These are phyloP conservation scores for Ceratobasidium sp. DNA, from an alignment of 1,284 basidiomycete genomes.

Conservation along the genomic window DNA sequence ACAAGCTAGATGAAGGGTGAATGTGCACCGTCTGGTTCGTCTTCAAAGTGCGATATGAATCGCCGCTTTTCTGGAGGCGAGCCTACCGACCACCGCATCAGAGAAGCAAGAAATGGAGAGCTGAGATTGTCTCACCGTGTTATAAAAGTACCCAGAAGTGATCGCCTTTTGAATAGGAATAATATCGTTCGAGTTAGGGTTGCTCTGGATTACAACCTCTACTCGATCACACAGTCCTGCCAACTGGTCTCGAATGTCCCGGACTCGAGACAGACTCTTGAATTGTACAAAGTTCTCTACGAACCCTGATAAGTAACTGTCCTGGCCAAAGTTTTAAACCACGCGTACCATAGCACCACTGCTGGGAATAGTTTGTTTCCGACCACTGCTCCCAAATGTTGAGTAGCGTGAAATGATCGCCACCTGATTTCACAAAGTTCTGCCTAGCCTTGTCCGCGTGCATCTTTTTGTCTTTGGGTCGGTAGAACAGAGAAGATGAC, in stretches of 20 bases:
- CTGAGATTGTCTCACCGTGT: conserved; percentile 66
- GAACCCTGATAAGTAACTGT: conserved; percentile 63
- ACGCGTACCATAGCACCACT: conserved; percentile 53
- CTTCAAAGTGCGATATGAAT: conserved; percentile 92
- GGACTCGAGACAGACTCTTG: conserved; percentile 91
- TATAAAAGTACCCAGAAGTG: conserved; percentile 95
- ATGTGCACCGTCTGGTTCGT: conserved; percentile 96
- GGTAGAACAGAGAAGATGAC: conserved; percentile 92
- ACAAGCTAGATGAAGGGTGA: conserved; percentile 93
- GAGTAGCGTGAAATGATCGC: conserved; percentile 97
- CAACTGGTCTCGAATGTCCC: conserved; percentile 96
- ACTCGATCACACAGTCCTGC: conserved; percentile 95
- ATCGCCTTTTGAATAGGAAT: conserved; percentile 93
- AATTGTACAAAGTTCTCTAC: conserved; percentile 96
- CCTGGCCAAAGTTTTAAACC: background rate
- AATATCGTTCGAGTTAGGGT: conserved; percentile 90
- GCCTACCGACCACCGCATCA: conserved; percentile 60
- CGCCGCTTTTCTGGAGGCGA: conserved; percentile 87
- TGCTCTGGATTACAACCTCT: conserved; percentile 87
- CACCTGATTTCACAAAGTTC: conserved; percentile 94
- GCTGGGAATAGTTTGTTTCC: conserved; percentile 93
- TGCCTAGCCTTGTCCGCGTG: conserved; percentile 96
- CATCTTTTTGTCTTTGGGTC: conserved; percentile 96
- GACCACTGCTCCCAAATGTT: conserved; percentile 99
- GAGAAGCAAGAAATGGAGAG: background rate